These are phyloP conservation scores for Annona cherimola DNA, from an alignment of 164 flowering plant species.

Conservation along the genomic window DNA sequence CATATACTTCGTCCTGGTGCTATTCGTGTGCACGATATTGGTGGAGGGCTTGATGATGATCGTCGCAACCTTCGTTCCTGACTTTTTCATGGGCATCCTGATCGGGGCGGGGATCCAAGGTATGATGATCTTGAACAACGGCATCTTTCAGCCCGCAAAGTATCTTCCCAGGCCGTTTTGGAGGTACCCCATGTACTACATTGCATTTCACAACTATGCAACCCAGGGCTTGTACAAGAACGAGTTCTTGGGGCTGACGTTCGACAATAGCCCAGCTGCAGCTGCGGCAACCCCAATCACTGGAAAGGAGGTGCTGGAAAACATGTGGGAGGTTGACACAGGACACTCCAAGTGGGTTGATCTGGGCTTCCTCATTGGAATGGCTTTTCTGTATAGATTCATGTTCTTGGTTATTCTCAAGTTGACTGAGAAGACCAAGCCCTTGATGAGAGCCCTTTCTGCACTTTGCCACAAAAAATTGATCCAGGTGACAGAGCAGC, in stretches of 20 bases:
- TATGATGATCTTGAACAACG: slow-evolving; percentile 42
- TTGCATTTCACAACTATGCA: slow-evolving; percentile 44
- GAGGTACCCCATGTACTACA: slow-evolving; percentile 55
- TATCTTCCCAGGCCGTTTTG: slow-evolving; percentile 51
- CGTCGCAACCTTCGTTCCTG: slow-evolving; percentile 54
- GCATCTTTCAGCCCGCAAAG: slow-evolving; percentile 43
- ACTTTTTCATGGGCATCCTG: slow-evolving; percentile 55
- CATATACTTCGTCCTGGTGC: slow-evolving; percentile 28
- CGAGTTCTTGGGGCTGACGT: slow-evolving; percentile 33
- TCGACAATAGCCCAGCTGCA: slow-evolving; percentile 16
- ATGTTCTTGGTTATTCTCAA: slow-evolving; percentile 39
- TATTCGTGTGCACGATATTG: slow-evolving; percentile 34
- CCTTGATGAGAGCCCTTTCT: slow-evolving; percentile 21
- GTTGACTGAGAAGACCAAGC: slow-evolving; percentile 30
- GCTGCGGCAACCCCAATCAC: slow-evolving; percentile 17
- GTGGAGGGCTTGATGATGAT: slow-evolving; percentile 68
- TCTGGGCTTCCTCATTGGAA: slow-evolving; percentile 38
- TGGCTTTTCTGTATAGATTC: slow-evolving; percentile 37
- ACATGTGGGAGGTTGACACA: slow-evolving; percentile 39
- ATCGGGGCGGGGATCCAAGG: slow-evolving; percentile 62
- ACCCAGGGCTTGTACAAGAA: slow-evolving; percentile 46
- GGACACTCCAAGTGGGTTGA: slow-evolving; percentile 48
- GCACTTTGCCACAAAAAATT: slow-evolving; percentile 10
- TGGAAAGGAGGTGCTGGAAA: slow-evolving; percentile 31
- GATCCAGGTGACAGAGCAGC: slow-evolving; percentile 1